Percentiles rank a stretch among this genome's conserved stretches.
phyloP scores from a whole-genome alignment of 129 eudicot species.

The Cynara cardunculus region DNA sequence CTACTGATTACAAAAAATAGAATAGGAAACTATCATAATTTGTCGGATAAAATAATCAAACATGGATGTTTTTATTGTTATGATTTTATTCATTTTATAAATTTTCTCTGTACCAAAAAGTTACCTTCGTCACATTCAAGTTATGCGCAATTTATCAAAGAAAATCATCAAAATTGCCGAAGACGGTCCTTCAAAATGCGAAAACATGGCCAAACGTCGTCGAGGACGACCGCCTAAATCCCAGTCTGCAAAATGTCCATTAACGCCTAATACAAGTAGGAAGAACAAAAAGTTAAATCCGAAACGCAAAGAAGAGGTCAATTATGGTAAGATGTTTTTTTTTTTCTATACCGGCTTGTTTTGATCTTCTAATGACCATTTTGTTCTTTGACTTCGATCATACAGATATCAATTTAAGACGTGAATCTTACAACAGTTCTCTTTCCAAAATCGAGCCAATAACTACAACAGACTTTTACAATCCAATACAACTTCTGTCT shows the following conservation, averaged over 20 bases:
- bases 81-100: not conserved
- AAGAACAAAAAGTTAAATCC: not conserved
- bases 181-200: not conserved
- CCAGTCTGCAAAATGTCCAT: not conserved
- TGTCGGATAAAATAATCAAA: no score
- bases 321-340: constrained; percentile 14
- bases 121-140: not conserved
- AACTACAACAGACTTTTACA: not conserved
- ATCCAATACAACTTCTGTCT: constrained; percentile 23
- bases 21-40: no score
- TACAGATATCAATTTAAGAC: constrained; percentile 16
- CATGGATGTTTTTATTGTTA: not conserved
- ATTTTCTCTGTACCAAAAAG: not conserved
- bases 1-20: not conserved
- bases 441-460: constrained; percentile 3
- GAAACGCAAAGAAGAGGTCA: not conserved
- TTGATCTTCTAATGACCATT: not conserved
- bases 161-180: not conserved
- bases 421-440: constrained; percentile 25
- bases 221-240: constrained; percentile 23
- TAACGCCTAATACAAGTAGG: not conserved
- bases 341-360: not conserved
- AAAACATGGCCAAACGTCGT: constrained; percentile 23
- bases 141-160: not conserved
- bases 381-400: not conserved